Conservation (phyloP, 106 monocot genomes). For the Ottelia alismoides region DNA sequence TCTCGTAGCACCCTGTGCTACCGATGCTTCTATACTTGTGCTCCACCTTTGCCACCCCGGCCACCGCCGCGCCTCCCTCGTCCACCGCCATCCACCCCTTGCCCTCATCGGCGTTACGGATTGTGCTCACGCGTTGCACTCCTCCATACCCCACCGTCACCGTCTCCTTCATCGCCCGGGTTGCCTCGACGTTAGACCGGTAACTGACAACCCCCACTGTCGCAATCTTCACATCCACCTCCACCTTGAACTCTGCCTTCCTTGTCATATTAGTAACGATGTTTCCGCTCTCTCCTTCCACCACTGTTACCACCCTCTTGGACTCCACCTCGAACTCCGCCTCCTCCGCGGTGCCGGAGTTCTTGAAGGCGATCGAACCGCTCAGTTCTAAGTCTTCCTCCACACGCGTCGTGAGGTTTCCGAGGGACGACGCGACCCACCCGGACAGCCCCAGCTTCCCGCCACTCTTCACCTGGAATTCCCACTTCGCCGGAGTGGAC, state of each 20-base stretch:
- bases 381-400: conserved; percentile 3
- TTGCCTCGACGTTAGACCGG: background rate
- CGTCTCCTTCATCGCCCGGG: conserved; percentile 8
- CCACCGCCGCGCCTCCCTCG: background rate
- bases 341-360: background rate
- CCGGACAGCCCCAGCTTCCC: conserved; percentile 20
- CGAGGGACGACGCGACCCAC: conserved; percentile 36
- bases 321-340: conserved; percentile 2
- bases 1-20: background rate
- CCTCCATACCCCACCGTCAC: background rate
- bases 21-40: background rate
- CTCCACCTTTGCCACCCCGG: background rate
- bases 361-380: conserved; percentile 7
- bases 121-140: background rate
- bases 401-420: conserved; percentile 21
- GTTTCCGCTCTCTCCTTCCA: background rate
- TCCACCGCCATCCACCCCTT: background rate
- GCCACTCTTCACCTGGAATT: conserved; percentile 17
- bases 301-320: conserved; percentile 1
- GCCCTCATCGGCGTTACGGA: background rate
- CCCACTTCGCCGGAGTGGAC: conserved; percentile 9
- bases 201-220: conserved; percentile 12
- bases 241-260: conserved; percentile 21
- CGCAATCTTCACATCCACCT: conserved; percentile 16
- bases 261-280: conserved; percentile 14